A percentile compares a stretch with the other conserved stretches of the same genome.
Conservation (phyloP, 148 eudicot species). For the Diospyros kaki region DNA sequence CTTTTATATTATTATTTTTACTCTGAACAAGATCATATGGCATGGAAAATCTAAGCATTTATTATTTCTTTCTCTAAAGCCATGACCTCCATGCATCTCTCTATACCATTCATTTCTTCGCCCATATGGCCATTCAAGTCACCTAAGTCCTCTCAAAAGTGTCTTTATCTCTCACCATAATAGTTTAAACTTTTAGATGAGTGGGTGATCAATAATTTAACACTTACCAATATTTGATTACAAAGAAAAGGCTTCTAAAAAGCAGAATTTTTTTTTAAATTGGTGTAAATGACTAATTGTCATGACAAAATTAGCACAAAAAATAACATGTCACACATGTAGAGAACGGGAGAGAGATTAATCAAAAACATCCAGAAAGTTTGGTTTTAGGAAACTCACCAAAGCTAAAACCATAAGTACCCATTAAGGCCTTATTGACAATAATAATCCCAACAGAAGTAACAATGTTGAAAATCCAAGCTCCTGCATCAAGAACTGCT, state of each 20-base stretch:
- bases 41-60: too few relatives aligned
- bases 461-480: slow-evolving; percentile 56
- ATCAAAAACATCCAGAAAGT: background rate
- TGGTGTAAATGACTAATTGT: background rate
- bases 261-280: background rate
- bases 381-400: slow-evolving; percentile 28
- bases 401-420: slow-evolving; percentile 52
- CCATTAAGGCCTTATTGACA: slow-evolving; percentile 59
- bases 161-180: too few relatives aligned
- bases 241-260: background rate
- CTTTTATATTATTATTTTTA: too few relatives aligned
- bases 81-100: too few relatives aligned
- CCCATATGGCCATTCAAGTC: too few relatives aligned
- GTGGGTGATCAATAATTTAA: too few relatives aligned
- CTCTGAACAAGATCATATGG: too few relatives aligned
- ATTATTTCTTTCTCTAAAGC: too few relatives aligned
- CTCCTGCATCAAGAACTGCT: slow-evolving; percentile 33
- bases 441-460: slow-evolving; percentile 65
- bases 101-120: too few relatives aligned
- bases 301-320: background rate
- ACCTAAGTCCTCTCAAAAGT: too few relatives aligned
- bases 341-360: background rate
- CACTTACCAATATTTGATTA: background rate
- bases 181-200: too few relatives aligned
- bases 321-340: background rate